phyloP scores from a whole-genome alignment of 2,329 filamentous ascomycete genomes.

The Colletotrichum sp. region DNA sequence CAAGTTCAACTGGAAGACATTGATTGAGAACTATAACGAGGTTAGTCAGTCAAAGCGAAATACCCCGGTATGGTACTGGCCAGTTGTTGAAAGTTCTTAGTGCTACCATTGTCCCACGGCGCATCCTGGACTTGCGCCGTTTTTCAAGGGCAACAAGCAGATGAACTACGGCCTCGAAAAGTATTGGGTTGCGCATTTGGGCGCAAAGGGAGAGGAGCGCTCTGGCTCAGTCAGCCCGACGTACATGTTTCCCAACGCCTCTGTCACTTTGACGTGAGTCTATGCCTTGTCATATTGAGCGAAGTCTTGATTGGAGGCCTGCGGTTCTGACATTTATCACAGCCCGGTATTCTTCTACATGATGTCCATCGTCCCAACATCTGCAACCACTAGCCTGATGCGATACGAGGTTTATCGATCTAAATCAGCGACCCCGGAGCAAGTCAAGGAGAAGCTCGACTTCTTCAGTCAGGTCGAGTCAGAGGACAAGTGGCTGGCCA shows the following conservation, averaged over 20 bases:
- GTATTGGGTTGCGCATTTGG: neutral
- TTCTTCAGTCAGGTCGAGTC: constrained; percentile 56
- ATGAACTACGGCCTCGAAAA: constrained; percentile 36
- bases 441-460: constrained; percentile 43
- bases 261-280: constrained; percentile 44
- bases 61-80: neutral
- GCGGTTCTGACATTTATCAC: neutral
- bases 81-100: rapidly evolving
- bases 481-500: constrained; percentile 56
- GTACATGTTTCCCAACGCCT: constrained; percentile 45
- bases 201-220: constrained; percentile 25
- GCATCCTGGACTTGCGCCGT: neutral
- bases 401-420: constrained; percentile 58
- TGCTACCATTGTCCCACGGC: neutral
- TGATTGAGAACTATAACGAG: constrained; percentile 53
- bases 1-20: constrained; percentile 41
- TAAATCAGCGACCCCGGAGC: constrained; percentile 48
- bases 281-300: rapidly evolving
- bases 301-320: rapidly evolving
- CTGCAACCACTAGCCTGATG: constrained; percentile 43
- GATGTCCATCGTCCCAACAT: constrained; percentile 14
- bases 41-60: constrained; percentile 26
- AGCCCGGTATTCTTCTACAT: neutral
- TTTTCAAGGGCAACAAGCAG: neutral
- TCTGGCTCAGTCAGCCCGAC: constrained; percentile 32